Percentiles rank a stretch among this genome's conserved stretches.
These are phyloP conservation scores for Phtheirospermum japonicum DNA, from an alignment of 257 asterid genomes.

Conservation along the genomic window DNA sequence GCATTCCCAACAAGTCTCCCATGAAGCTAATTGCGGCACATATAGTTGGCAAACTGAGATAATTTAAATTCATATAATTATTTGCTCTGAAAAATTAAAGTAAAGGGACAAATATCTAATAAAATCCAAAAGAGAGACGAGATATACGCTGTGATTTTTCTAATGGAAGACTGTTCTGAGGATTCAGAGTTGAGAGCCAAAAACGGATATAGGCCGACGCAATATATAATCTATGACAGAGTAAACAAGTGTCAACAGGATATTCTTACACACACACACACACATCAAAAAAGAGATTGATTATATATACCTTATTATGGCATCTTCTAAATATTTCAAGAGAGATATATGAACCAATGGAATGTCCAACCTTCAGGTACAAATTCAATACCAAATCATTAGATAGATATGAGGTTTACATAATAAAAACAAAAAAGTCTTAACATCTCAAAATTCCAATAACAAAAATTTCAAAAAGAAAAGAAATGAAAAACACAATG, in stretches of 20 bases:
- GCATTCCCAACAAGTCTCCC: constrained; percentile 58
- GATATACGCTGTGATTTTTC: constrained; percentile 54
- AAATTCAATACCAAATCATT: constrained; percentile 27
- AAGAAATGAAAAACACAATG: background rate
- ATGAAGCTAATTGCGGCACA: constrained; percentile 50
- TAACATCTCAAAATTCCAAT: too few relatives aligned
- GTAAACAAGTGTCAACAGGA: constrained; percentile 24
- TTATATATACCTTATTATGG: constrained; percentile 55
- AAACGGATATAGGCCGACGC: constrained; percentile 74
- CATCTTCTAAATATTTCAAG: constrained; percentile 63
- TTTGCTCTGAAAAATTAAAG: background rate
- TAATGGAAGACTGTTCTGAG: constrained; percentile 55
- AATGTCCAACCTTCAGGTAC: constrained; percentile 82
- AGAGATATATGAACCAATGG: constrained; percentile 80
- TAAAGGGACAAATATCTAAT: too few relatives aligned
- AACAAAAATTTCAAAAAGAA: constrained; percentile 7
- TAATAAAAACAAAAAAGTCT: too few relatives aligned
- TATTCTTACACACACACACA: background rate
- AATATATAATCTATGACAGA: constrained; percentile 52
- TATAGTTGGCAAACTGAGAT: constrained; percentile 50
- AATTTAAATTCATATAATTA: constrained; percentile 13
- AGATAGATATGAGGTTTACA: constrained; percentile 8
- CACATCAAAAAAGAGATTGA: constrained; percentile 2
- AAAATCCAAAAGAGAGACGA: too few relatives aligned
- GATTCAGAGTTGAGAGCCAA: constrained; percentile 66